These are phyloP conservation scores for Sporisorium graminicola DNA, from an alignment of 1,284 basidiomycete species.

Conservation along the genomic window DNA sequence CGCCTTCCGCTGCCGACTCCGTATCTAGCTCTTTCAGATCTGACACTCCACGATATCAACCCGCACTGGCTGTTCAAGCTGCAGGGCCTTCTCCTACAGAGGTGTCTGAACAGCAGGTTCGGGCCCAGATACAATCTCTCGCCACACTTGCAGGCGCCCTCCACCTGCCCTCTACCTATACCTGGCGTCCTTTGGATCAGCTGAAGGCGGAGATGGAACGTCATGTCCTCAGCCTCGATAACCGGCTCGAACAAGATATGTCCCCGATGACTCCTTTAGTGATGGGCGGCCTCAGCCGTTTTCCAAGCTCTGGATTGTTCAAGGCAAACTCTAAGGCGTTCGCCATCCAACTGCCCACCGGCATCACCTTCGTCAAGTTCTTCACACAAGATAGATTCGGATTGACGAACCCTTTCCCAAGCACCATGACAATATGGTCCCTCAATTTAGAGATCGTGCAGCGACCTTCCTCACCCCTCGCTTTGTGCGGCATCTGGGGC, in stretches of 20 bases:
- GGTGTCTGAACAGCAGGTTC: background rate
- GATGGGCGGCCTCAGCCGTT: background rate
- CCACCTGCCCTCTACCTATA: background rate
- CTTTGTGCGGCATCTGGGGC: background rate
- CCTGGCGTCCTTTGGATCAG: background rate
- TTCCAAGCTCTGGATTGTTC: background rate
- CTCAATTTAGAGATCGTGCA: background rate
- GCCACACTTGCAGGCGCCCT: background rate
- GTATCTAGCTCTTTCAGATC: background rate
- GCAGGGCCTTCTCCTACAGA: no score
- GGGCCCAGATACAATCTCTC: background rate
- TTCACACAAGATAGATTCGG: background rate
- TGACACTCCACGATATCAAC: no score
- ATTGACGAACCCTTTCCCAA: background rate
- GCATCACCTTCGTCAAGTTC: background rate
- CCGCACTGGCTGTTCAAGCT: background rate
- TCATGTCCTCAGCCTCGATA: background rate
- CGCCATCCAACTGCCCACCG: background rate
- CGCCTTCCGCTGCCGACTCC: background rate
- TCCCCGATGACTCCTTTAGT: background rate
- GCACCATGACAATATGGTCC: background rate
- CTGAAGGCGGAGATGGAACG: background rate
- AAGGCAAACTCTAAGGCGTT: background rate
- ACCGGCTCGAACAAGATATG: background rate
- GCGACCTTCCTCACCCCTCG: background rate